phyloP scores from a whole-genome alignment of 2,329 filamentous ascomycete genomes.

The Scytalidium lignicola region DNA sequence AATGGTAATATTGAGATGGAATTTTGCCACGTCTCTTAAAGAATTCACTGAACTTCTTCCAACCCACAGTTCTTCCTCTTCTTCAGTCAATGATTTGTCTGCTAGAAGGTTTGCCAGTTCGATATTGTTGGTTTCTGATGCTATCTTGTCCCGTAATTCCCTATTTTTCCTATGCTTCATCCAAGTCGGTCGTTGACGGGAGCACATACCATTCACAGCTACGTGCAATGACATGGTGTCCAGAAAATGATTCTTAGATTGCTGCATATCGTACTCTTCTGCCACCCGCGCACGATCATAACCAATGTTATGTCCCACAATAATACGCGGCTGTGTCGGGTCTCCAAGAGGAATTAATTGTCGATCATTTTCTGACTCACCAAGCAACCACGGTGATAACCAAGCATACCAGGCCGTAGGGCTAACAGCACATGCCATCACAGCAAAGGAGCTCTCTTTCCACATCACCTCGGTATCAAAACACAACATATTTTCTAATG shows the following conservation, averaged over 20 bases:
- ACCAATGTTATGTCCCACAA: slow-evolving; percentile 93
- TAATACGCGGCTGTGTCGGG: slow-evolving; percentile 63
- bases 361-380: slow-evolving; percentile 68
- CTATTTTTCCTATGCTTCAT: slow-evolving; percentile 92
- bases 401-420: slow-evolving; percentile 94
- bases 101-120: slow-evolving; percentile 69
- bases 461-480: slow-evolving; percentile 98
- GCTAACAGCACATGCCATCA: slow-evolving; percentile 93
- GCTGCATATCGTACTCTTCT: slow-evolving; percentile 83
- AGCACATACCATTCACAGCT: slow-evolving; percentile 98
- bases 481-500: slow-evolving; percentile 75
- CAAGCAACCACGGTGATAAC: slow-evolving; percentile 92
- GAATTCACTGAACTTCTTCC: slow-evolving; percentile 94
- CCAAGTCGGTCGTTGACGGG: slow-evolving; percentile 91
- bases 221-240: slow-evolving; percentile 99
- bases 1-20: slow-evolving; percentile 86
- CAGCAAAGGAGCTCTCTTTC: slow-evolving; percentile 85
- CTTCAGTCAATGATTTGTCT: slow-evolving; percentile 61
- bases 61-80: slow-evolving; percentile 95
- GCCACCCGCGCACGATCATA: slow-evolving; percentile 84
- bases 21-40: slow-evolving; percentile 89
- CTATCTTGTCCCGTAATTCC: slow-evolving; percentile 75
- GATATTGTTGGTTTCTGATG: slow-evolving; percentile 62
- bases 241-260: slow-evolving; percentile 80
- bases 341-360: slow-evolving; percentile 88